Conservation (phyloP, 352 stramenopile genomes). For the Blastocystis sp. region DNA sequence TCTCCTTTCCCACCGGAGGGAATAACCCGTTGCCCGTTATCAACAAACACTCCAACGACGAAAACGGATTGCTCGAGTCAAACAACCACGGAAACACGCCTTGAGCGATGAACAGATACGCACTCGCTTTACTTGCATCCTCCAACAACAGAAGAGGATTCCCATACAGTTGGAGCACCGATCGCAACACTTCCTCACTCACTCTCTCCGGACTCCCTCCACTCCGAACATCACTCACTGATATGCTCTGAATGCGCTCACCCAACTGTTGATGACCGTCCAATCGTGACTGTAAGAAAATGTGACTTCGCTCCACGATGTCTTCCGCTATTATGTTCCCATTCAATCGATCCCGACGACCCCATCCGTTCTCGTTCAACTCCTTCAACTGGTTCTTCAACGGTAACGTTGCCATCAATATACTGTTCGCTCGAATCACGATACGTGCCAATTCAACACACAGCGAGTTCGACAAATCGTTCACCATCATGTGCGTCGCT, state of each 20-base stretch:
- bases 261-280: neutral
- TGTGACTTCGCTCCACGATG: neutral
- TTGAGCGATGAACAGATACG: neutral
- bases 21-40: neutral
- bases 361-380: neutral
- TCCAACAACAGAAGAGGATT: neutral
- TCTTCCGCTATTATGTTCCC: neutral
- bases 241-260: neutral
- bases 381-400: neutral
- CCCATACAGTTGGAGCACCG: neutral
- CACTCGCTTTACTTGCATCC: neutral
- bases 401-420: neutral
- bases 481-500: neutral
- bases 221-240: neutral
- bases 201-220: neutral
- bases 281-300: neutral
- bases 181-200: neutral
- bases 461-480: neutral
- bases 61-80: neutral
- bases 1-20: neutral
- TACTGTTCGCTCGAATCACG: constrained; percentile 5
- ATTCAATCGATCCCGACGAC: neutral
- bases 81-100: neutral
- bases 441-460: neutral
- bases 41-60: neutral